These are phyloP conservation scores for Penicillium corylophilum DNA, from an alignment of 2,329 filamentous ascomycete species.

Conservation along the genomic window DNA sequence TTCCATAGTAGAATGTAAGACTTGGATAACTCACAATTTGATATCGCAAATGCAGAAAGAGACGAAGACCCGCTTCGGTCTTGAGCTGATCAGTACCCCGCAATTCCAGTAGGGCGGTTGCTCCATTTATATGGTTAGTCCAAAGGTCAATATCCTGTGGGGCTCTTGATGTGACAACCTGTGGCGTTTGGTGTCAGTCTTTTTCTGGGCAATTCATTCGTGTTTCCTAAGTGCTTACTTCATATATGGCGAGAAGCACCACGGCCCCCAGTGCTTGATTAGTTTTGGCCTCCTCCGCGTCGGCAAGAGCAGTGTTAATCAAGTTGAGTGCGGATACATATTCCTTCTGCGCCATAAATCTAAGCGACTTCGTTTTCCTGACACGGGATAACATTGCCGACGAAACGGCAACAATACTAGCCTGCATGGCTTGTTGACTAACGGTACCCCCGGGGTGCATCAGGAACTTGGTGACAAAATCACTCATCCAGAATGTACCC, in stretches of 20 bases:
- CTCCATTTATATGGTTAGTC: conserved; percentile 60
- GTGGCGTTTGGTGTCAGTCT: neutral
- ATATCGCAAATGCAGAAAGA: conserved; percentile 57
- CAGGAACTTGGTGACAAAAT: conserved; percentile 24
- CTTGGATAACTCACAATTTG: conserved; percentile 50
- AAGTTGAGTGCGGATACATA: conserved; percentile 56
- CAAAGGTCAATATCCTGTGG: conserved; percentile 52
- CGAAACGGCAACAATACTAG: conserved; percentile 58
- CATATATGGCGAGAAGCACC: conserved; percentile 61
- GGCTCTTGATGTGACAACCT: conserved; percentile 43
- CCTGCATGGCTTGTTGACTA: conserved; percentile 36
- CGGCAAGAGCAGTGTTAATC: conserved; percentile 33
- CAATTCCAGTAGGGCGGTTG: conserved; percentile 56
- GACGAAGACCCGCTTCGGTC: conserved; percentile 49
- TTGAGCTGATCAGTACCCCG: conserved; percentile 41
- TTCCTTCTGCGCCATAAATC: conserved; percentile 50
- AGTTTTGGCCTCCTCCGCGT: conserved; percentile 35
- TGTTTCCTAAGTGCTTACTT: conserved; percentile 53
- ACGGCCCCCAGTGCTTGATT: conserved; percentile 54
- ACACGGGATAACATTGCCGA: conserved; percentile 59
- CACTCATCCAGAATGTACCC: conserved; percentile 26
- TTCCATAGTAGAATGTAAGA: neutral
- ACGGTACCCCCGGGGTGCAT: conserved; percentile 16
- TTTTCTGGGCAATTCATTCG: neutral
- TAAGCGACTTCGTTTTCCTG: conserved; percentile 48